phyloP scores from a whole-genome alignment of 2,329 filamentous ascomycete genomes.

The Madurella mycetomatis region DNA sequence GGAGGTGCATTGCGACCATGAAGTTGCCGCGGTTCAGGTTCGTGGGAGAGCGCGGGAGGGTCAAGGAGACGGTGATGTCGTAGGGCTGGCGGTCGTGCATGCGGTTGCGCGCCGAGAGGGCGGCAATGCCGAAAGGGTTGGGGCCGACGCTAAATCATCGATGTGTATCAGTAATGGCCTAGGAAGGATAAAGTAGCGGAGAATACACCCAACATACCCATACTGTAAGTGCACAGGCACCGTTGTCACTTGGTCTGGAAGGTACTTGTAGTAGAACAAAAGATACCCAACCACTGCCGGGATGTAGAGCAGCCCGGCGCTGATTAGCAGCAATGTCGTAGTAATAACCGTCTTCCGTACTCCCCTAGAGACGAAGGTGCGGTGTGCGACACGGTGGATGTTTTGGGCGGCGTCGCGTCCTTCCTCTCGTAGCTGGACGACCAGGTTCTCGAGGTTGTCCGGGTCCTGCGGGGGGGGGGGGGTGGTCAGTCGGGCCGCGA shows the following conservation, averaged over 20 bases:
- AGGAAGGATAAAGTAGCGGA: background rate
- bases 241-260: constrained; percentile 51
- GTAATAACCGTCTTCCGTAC: constrained; percentile 49
- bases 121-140: constrained; percentile 51
- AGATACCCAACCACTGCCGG: constrained; percentile 47
- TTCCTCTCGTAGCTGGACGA: background rate
- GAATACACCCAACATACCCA: constrained; percentile 40
- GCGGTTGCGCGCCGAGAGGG: constrained; percentile 40
- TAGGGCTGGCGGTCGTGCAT: constrained; percentile 74
- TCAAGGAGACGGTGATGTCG: constrained; percentile 71
- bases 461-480: background rate
- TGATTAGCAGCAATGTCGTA: constrained; percentile 40
- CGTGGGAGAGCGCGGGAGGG: constrained; percentile 69
- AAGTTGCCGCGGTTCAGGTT: constrained; percentile 85
- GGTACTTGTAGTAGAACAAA: constrained; percentile 52
- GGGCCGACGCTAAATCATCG: constrained; percentile 37
- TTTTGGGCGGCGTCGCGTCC: background rate
- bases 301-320: constrained; percentile 42
- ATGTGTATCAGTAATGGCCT: background rate
- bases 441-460: background rate
- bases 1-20: constrained; percentile 82
- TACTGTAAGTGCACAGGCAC: constrained; percentile 55
- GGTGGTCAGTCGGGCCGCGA: background rate
- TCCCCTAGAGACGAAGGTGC: constrained; percentile 45
- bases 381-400: constrained; percentile 24